Evolutionary conservation across 2,329 filamentous ascomycete genomes (phyloP).

Genomic region (Metarhizium robertsii): DNA sequence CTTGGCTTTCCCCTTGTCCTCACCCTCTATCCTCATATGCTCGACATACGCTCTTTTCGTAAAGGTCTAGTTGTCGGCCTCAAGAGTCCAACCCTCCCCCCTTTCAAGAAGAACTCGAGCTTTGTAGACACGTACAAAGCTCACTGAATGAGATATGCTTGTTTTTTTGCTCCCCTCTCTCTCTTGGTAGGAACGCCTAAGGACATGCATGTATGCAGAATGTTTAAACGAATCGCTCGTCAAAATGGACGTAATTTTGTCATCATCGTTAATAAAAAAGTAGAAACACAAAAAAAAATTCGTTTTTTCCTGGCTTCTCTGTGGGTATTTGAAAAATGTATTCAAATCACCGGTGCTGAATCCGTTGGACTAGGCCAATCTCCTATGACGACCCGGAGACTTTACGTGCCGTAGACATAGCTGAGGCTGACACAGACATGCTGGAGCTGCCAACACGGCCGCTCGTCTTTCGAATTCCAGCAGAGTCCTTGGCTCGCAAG

Average conservation of each 20-base stretch:
- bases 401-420: constrained; percentile 40
- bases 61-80: neutral
- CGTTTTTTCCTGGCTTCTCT: neutral
- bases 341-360: constrained; percentile 4
- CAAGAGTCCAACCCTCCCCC: neutral
- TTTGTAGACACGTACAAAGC: neutral
- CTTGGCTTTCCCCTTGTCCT: neutral
- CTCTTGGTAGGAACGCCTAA: constrained; percentile 26
- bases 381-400: constrained; percentile 35
- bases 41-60: neutral
- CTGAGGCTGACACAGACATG: constrained; percentile 30
- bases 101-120: neutral
- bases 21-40: neutral
- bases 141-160: neutral
- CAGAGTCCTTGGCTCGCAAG: constrained; percentile 40
- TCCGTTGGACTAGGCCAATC: constrained; percentile 2
- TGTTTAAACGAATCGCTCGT: constrained; percentile 29
- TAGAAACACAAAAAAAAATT: constrained; percentile 9
- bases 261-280: constrained; percentile 32
- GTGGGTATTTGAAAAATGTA: constrained; percentile 2
- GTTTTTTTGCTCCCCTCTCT: neutral
- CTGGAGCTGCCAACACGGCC: constrained; percentile 54
- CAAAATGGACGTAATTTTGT: constrained; percentile 20
- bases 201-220: constrained; percentile 27
- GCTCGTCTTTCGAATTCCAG: constrained; percentile 55